Base-by-base conservation (phyloP, 2,329 filamentous ascomycete genomes). In the Blastomyces gilchristii region DNA sequence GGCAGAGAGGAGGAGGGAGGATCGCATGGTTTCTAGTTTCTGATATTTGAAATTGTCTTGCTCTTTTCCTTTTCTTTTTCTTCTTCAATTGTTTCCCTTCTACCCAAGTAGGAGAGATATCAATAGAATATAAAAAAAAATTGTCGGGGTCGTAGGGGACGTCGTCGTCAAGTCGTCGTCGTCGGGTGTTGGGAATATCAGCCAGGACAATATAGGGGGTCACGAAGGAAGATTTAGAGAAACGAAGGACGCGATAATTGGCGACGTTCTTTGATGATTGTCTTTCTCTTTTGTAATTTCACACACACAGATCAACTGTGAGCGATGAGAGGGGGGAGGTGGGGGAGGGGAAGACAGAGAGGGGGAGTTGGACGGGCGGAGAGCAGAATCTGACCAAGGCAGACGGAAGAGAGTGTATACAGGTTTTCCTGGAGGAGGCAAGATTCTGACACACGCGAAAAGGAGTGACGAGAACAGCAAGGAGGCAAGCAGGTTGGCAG, bases 381-480 rank as follows among this genome's bases (percentile, higher is more conserved):
- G 22, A 25, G 63, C 65, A 65, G 65, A 62, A 71, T 74, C 76
- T 76, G 73, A 62, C 72, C 74, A 69, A 73, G 74, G 76, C 76
- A 72, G 69, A 66, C 60, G 62, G 64, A 41, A 64, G 47, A 45
- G 43, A 18, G 43, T 45, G 43, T 22, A 49, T 9, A n/a, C 47
- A 52, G 49, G 31, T 22, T 31, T 31, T 31, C 31, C 31, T 6
- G 31, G 31, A 31, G 31, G 31, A 31, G 31, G 31, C 31, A 31
- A 31, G 9, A 58, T 28, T 49, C 39, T 8, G 31, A 45, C 16
- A 59, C 53, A 45, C 16, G 58, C 53, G 39, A 47, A 58, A 66
- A 64, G 43, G 65, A 65, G 62, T 62, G 64, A 67, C 64, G 63
- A 52, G 65, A 62, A 62, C 39, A 58, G 58, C 37, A 64, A 58